phyloP scores from a whole-genome alignment of 2,329 filamentous ascomycete species.

The Ophiocordyceps camponoti-rufipedis region DNA sequence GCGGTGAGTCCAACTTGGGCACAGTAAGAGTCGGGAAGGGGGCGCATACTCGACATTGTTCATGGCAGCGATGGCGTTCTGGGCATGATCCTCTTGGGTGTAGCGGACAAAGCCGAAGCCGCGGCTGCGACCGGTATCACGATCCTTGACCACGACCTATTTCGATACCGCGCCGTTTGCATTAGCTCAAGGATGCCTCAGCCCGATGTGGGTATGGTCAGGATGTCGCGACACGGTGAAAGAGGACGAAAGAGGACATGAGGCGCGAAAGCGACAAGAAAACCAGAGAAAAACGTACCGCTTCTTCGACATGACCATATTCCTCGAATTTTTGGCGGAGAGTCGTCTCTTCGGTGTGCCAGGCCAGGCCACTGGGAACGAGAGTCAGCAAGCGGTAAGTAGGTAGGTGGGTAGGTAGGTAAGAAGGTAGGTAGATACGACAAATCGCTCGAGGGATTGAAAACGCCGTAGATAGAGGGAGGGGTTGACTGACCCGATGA shows the following conservation, averaged over 20 bases:
- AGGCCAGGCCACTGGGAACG: constrained; percentile 66
- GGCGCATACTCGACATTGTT: constrained; percentile 71
- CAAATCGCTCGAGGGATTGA: not conserved
- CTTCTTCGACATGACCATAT: constrained; percentile 83
- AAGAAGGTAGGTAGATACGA: not conserved
- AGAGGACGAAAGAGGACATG: not conserved
- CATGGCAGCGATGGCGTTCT: constrained; percentile 60
- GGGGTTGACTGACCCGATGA: constrained; percentile 57
- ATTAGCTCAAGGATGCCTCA: constrained; percentile 5
- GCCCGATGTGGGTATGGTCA: not conserved
- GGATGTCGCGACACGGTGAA: constrained; percentile 1
- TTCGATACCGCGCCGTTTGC: not conserved
- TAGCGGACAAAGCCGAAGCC: constrained; percentile 97
- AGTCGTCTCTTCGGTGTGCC: constrained; percentile 87
- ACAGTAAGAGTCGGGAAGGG: constrained; percentile 1
- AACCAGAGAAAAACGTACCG: constrained; percentile 42
- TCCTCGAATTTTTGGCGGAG: constrained; percentile 84
- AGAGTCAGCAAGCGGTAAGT: constrained; percentile 6
- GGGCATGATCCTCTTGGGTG: constrained; percentile 54
- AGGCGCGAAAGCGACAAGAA: not conserved
- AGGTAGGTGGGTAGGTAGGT: too few relatives aligned
- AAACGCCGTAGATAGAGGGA: not conserved
- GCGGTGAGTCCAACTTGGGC: not conserved
- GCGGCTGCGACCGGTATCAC: constrained; percentile 88
- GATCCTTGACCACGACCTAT: constrained; percentile 93